Conservation (phyloP, 164 flowering plant species). For the Liriodendron chinense region DNA sequence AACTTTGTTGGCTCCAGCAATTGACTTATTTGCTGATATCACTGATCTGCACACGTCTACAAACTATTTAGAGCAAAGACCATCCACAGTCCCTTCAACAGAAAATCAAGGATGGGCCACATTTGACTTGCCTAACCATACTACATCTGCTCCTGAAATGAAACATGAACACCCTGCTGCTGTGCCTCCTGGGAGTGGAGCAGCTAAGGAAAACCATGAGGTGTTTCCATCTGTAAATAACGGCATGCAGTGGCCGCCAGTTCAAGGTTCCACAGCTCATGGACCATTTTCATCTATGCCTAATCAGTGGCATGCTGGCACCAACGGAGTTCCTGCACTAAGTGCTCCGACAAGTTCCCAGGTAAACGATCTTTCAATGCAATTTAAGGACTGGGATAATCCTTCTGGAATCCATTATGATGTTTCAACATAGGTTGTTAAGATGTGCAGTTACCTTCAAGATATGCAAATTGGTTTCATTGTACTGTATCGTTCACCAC, state of each 20-base stretch:
- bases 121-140: slow-evolving; percentile 62
- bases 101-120: slow-evolving; percentile 95
- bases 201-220: slow-evolving; percentile 25
- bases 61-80: slow-evolving; percentile 23
- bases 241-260: slow-evolving; percentile 38
- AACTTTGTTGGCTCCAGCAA: slow-evolving; percentile 24
- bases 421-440: background rate
- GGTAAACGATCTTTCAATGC: slow-evolving; percentile 31
- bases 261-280: slow-evolving; percentile 25
- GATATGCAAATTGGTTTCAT: too few species aligned
- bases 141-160: slow-evolving; percentile 19
- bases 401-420: background rate
- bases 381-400: background rate
- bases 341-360: slow-evolving; percentile 23
- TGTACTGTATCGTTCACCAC: too few species aligned
- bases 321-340: slow-evolving; percentile 29
- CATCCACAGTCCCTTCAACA: slow-evolving; percentile 26
- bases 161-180: slow-evolving; percentile 15
- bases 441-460: background rate
- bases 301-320: slow-evolving; percentile 38
- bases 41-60: slow-evolving; percentile 29
- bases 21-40: slow-evolving; percentile 42
- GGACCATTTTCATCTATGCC: slow-evolving; percentile 28
- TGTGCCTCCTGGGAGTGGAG: slow-evolving; percentile 25
- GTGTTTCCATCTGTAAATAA: slow-evolving; percentile 25